Conservation (phyloP, 1,284 basidiomycete species). For the Leccinum angustisporum region DNA sequence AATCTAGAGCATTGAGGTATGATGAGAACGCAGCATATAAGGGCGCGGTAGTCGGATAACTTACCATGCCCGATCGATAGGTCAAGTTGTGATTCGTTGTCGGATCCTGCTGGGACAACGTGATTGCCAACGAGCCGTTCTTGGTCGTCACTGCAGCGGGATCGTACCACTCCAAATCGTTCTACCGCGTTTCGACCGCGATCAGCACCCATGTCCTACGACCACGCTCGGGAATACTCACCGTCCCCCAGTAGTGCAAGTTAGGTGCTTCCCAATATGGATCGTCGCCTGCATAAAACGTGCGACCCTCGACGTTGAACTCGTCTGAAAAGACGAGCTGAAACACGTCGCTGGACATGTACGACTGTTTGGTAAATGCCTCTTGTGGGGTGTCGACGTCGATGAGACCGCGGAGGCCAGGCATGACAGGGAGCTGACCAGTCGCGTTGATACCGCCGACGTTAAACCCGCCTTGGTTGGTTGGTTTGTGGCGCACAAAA, state of each 20-base stretch:
- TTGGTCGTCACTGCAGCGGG: conserved; percentile 63
- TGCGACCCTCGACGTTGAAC: conserved; percentile 61
- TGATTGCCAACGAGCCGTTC: conserved; percentile 64
- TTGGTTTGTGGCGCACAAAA: conserved; percentile 38
- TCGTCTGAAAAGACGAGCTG: conserved; percentile 70
- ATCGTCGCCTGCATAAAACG: conserved; percentile 54
- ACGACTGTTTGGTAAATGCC: conserved; percentile 60
- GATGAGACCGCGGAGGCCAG: conserved; percentile 69
- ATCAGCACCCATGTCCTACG: conserved; percentile 5
- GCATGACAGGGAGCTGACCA: conserved; percentile 63
- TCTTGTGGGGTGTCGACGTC: conserved; percentile 74
- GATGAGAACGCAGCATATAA: not conserved
- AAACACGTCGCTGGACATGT: conserved; percentile 46
- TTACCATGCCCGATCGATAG: conserved; percentile 45
- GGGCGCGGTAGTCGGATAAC: not conserved
- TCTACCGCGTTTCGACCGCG: conserved; percentile 16
- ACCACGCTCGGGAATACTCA: conserved; percentile 7
- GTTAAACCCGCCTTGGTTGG: conserved; percentile 46
- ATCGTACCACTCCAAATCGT: conserved; percentile 61
- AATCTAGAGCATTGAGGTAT: conserved; percentile 16
- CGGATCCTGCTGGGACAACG: conserved; percentile 39
- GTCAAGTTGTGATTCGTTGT: conserved; percentile 53
- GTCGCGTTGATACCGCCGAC: conserved; percentile 53
- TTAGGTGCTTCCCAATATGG: conserved; percentile 71
- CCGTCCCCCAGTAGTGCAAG: conserved; percentile 69